Evolutionary conservation across 106 monocot species (phyloP).

Genomic region (Agapanthus africanus): DNA sequence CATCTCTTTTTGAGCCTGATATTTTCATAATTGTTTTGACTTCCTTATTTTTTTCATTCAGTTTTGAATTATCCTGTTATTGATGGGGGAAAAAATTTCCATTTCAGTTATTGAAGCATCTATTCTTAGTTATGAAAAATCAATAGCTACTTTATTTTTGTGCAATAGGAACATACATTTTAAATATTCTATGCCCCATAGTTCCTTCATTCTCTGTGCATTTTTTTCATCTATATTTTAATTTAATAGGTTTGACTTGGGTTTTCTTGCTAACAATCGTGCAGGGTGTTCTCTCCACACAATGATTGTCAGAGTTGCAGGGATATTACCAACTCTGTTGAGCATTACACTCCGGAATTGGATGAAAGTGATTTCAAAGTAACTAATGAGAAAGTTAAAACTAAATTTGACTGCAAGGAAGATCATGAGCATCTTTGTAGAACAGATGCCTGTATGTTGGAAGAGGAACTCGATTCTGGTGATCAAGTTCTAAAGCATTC

Average conservation of each 20-base stretch:
- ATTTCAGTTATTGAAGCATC: not conserved
- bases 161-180: not conserved
- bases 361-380: not conserved
- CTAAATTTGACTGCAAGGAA: constrained; percentile 5
- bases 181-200: not conserved
- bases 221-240: not conserved
- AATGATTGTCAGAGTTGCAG: not conserved
- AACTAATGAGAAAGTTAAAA: constrained; percentile 1
- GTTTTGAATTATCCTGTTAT: not conserved
- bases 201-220: not conserved
- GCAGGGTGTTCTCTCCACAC: not conserved
- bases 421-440: constrained; percentile 10
- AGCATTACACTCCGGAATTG: not conserved
- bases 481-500: not conserved
- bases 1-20: not conserved
- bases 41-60: not conserved
- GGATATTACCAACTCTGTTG: constrained; percentile 1
- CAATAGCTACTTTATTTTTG: not conserved
- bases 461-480: not conserved
- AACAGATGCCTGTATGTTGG: not conserved
- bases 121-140: not conserved
- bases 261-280: not conserved
- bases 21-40: not conserved
- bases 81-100: not conserved
- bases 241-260: not conserved